Evolutionary conservation across 208 protist species (phyloP).

Genomic region (Tritrichomonas musculus): DNA sequence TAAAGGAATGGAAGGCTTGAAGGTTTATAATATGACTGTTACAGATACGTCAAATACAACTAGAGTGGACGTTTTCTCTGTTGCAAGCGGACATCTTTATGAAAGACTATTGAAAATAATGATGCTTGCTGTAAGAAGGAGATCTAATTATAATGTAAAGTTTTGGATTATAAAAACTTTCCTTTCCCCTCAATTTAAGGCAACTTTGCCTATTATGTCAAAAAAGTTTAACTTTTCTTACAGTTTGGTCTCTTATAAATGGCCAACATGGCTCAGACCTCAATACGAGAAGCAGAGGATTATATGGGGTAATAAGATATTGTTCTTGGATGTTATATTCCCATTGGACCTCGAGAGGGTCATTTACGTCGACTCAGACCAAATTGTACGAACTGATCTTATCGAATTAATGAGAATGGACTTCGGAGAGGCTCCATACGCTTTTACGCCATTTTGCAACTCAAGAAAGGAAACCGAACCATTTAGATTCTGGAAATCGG

Average conservation of each 20-base stretch:
- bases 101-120: slow-evolving; percentile 12
- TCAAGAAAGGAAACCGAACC: slow-evolving; percentile 72
- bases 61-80: background rate
- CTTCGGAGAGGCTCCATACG: slow-evolving; percentile 74
- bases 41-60: background rate
- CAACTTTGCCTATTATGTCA: slow-evolving; percentile 63
- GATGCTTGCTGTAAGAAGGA: background rate
- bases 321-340: slow-evolving; percentile 98
- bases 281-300: slow-evolving; percentile 92
- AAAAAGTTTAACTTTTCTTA: slow-evolving; percentile 73
- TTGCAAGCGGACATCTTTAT: slow-evolving; percentile 13
- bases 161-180: slow-evolving; percentile 98
- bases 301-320: slow-evolving; percentile 98
- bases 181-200: slow-evolving; percentile 87
- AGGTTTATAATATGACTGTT: background rate
- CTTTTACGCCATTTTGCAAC: slow-evolving; percentile 92
- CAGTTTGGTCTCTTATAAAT: slow-evolving; percentile 90
- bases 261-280: slow-evolving; percentile 84
- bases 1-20: background rate
- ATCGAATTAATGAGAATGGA: slow-evolving; percentile 90
- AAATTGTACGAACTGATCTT: slow-evolving; percentile 71
- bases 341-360: slow-evolving; percentile 83
- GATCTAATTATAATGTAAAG: slow-evolving; percentile 68
- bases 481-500: slow-evolving; percentile 60
- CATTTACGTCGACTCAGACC: slow-evolving; percentile 97